Percentiles rank a stretch among this genome's conserved stretches.
Evolutionary conservation across 2,329 filamentous ascomycete species (phyloP).

Genomic region (Colletotrichum spaethianum): DNA sequence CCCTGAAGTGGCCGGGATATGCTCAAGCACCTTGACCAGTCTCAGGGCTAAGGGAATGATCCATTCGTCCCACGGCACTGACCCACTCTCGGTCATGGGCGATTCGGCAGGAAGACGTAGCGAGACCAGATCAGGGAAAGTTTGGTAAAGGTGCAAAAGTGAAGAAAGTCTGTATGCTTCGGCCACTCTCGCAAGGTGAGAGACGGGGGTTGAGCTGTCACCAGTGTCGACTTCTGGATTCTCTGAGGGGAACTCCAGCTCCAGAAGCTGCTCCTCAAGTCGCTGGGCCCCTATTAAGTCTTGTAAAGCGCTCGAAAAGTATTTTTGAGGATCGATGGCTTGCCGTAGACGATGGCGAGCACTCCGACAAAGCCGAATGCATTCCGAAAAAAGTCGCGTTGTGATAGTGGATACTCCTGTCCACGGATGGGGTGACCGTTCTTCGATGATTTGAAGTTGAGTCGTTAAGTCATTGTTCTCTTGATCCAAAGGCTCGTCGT

Average conservation of each 20-base stretch:
- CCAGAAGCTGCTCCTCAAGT: constrained; percentile 53
- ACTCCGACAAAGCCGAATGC: constrained; percentile 53
- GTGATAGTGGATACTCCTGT: constrained; percentile 54
- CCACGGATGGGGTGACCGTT: constrained; percentile 52
- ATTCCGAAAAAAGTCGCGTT: constrained; percentile 52
- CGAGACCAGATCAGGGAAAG: constrained; percentile 52
- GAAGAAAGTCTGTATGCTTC: constrained; percentile 56
- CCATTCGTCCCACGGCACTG: constrained; percentile 53
- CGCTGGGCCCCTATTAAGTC: constrained; percentile 52
- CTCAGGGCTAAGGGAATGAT: constrained; percentile 53
- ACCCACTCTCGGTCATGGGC: constrained; percentile 32
- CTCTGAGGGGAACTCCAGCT: constrained; percentile 47
- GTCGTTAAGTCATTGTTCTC: neutral
- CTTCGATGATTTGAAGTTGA: constrained; percentile 12
- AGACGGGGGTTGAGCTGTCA: constrained; percentile 46
- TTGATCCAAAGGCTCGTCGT: constrained; percentile 45
- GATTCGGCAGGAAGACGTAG: constrained; percentile 47
- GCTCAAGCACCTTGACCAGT: constrained; percentile 51
- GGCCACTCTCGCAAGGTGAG: constrained; percentile 52
- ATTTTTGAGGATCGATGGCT: constrained; percentile 44
- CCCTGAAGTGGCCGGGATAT: constrained; percentile 52
- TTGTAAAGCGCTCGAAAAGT: constrained; percentile 46
- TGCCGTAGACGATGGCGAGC: constrained; percentile 48
- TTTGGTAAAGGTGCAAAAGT: constrained; percentile 57
- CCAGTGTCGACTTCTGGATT: constrained; percentile 47